Percentiles rank a stretch among this genome's conserved stretches.
These are phyloP conservation scores for Arachnopeziza araneosa DNA, from an alignment of 2,329 filamentous ascomycete species.

Conservation along the genomic window DNA sequence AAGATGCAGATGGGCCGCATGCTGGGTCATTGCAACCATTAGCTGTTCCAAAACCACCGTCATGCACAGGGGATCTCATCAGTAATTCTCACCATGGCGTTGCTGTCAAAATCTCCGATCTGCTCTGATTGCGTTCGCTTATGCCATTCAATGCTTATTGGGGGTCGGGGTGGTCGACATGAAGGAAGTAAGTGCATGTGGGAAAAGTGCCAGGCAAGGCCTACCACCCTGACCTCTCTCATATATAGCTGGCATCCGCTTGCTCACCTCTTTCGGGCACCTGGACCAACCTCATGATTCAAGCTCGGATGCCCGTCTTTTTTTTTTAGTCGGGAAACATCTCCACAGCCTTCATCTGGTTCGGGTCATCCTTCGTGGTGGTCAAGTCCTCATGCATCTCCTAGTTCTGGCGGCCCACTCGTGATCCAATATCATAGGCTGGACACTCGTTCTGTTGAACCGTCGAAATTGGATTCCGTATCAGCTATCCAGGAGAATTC, in stretches of 20 bases:
- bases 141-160: not conserved
- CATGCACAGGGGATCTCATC: not conserved
- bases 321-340: constrained; percentile 2
- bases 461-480: not conserved
- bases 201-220: too few species aligned
- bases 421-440: not conserved
- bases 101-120: not conserved
- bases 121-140: not conserved
- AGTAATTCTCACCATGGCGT: not conserved
- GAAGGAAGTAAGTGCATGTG: not conserved
- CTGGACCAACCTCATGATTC: constrained; percentile 5
- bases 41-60: not conserved
- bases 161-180: not conserved
- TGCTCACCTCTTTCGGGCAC: not conserved
- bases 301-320: not conserved
- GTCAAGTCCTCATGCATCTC: not conserved
- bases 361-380: not conserved
- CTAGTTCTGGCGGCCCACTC: not conserved
- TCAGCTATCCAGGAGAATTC: not conserved
- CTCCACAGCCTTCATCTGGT: constrained; percentile 1
- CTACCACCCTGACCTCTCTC: not conserved
- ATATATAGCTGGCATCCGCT: not conserved
- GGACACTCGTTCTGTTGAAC: not conserved
- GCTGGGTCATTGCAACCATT: not conserved
- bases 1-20: not conserved